These are phyloP conservation scores for Colletotrichum sp. DNA, from an alignment of 2,329 filamentous ascomycete species.

Conservation along the genomic window DNA sequence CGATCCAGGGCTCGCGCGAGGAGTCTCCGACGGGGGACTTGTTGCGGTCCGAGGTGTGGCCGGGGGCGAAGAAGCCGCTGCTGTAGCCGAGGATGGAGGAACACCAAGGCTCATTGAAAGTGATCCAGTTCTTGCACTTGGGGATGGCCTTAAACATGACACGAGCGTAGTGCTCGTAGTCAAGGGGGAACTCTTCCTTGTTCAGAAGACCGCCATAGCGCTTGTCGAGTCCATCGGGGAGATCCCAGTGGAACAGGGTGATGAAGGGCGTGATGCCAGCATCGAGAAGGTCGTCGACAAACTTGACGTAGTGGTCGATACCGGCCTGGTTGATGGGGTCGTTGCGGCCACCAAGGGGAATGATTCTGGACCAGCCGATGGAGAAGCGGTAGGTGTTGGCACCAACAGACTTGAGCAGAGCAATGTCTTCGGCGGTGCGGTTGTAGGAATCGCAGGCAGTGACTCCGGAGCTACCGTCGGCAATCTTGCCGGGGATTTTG, in stretches of 20 bases:
- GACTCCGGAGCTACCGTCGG: slow-evolving; percentile 75
- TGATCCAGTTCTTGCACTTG: slow-evolving; percentile 87
- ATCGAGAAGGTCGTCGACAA: slow-evolving; percentile 78
- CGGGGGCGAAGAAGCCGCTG: slow-evolving; percentile 79
- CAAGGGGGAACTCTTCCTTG: slow-evolving; percentile 80
- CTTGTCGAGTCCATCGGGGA: slow-evolving; percentile 78
- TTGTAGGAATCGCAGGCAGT: slow-evolving; percentile 90
- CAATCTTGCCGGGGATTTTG: slow-evolving; percentile 80
- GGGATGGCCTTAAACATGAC: slow-evolving; percentile 76
- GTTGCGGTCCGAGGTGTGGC: slow-evolving; percentile 77
- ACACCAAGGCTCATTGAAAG: slow-evolving; percentile 91
- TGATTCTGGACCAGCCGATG: slow-evolving; percentile 83
- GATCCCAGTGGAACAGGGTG: slow-evolving; percentile 89
- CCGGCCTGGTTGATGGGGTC: slow-evolving; percentile 83
- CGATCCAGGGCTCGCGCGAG: slow-evolving; percentile 80
- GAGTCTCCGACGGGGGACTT: slow-evolving; percentile 77
- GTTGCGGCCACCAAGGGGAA: slow-evolving; percentile 82
- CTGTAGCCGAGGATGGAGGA: slow-evolving; percentile 82
- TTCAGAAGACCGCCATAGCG: slow-evolving; percentile 84
- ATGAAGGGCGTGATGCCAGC: slow-evolving; percentile 82
- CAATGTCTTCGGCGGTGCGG: slow-evolving; percentile 77
- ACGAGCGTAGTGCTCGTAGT: slow-evolving; percentile 81
- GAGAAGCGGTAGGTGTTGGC: slow-evolving; percentile 84
- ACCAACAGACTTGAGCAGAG: slow-evolving; percentile 75
- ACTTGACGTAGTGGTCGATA: slow-evolving; percentile 77